These are phyloP conservation scores for Fusarium pseudograminearum DNA, from an alignment of 2,329 filamentous ascomycete species.

Conservation along the genomic window DNA sequence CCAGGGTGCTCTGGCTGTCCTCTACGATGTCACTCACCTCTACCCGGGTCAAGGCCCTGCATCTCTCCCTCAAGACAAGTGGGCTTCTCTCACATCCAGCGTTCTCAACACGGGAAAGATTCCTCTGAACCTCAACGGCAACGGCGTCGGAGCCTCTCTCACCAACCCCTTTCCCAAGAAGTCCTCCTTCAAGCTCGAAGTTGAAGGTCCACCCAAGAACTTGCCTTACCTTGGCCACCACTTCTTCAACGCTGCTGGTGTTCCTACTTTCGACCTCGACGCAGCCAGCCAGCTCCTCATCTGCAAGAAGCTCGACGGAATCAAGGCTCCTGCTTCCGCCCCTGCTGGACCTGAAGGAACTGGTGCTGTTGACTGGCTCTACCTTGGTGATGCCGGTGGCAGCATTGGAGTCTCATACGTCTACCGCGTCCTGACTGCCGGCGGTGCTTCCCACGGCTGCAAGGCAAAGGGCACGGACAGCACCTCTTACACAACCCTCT, in stretches of 20 bases:
- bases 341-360: conserved; percentile 61
- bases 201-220: conserved; percentile 50
- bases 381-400: conserved; percentile 58
- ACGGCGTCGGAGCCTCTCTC: conserved; percentile 56
- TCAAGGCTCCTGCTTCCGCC: conserved; percentile 64
- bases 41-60: conserved; percentile 59
- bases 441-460: conserved; percentile 62
- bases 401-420: conserved; percentile 57
- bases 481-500: conserved; percentile 67
- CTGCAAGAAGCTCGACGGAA: conserved; percentile 61
- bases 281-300: conserved; percentile 55
- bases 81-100: conserved; percentile 55
- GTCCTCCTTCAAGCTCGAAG: conserved; percentile 54
- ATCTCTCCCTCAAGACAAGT: conserved; percentile 56
- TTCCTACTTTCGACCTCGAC: conserved; percentile 71
- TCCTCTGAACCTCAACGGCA: conserved; percentile 61
- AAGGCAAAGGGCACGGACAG: conserved; percentile 59
- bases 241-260: conserved; percentile 68
- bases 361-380: conserved; percentile 68
- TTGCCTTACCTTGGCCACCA: conserved; percentile 70
- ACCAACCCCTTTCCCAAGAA: conserved; percentile 59
- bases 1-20: conserved; percentile 69
- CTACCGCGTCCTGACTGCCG: conserved; percentile 68
- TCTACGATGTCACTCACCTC: conserved; percentile 68
- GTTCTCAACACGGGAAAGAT: conserved; percentile 57